Base-by-base conservation (phyloP, 2,329 filamentous ascomycete genomes). In the Colletotrichum zoysiae region DNA sequence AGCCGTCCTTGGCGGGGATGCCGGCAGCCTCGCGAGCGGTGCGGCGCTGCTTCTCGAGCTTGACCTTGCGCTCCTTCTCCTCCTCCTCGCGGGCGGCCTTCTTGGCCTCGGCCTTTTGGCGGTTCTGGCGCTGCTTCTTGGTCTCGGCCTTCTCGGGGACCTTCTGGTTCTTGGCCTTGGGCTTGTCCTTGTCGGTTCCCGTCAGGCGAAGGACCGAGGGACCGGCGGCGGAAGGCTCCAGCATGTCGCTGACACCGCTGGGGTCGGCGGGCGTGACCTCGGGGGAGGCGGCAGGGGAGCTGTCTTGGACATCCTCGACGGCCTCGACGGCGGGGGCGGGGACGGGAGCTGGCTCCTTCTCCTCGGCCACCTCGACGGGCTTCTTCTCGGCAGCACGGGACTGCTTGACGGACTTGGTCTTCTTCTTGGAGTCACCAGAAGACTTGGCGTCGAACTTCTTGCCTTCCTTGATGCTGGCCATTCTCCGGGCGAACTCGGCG, bases 41-140 rank as follows among this genome's bases (percentile, higher is more conserved):
- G 74, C 95, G 92, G 75, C 94, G 90, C 85, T 97, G 95, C 80
- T 92, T 91, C 85, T 98, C 95, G 77, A 93, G 86, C 73, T 93
- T 86, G 48, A 85, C 84, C 84, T 94, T 93, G 78, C 95, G 92
- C 78, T 93, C 87, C 78, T 91, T 89, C 84, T 98, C 95, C 0
- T 92, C 90, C 76, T 93, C 92, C 79, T 95, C 92, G 40, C 93
- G 90, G 69, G 89, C 87, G 40, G 87, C 85, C 86, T 94, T 96
- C 78, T 91, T 90, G 70, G 90, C 92, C 83, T 97, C 95, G 48
- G 89, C 91, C 90, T 97, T 98, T 85, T 92, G 90, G 76, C 92
- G 90, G 84, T 97, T 96, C 85, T 98, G 95, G 72, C 95, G 91
- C 85, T 97, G 94, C 87, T 98, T 98, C 92, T 98, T 98, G 26